Base-by-base conservation (phyloP, 108 stramenopile genomes). In the Conticribra weissflogii region DNA sequence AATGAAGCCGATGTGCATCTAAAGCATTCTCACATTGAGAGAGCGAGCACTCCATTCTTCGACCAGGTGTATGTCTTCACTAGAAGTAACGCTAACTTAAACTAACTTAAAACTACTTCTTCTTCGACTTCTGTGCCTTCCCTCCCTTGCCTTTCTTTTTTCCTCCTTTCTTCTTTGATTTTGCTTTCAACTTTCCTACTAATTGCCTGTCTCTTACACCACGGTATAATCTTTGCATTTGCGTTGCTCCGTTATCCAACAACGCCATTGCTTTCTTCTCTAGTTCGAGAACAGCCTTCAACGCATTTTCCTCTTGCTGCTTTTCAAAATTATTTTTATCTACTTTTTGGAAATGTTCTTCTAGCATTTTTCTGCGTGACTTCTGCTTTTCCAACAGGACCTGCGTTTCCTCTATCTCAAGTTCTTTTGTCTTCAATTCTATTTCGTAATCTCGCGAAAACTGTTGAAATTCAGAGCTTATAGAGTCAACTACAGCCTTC, bases 151-250 rank as follows among this genome's bases (percentile, higher is more conserved):
- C 54, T 31, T 66, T 73, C 23, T 41, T 49, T 31, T 59, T 61
- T 21, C 62, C 52, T 0, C 59, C 59, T 44, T 70, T 70, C 53
- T 76, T 76, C 31, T 59, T 67, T 5, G 22, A 2, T 45, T 71
- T 71, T 18, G 28, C 53, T 50, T 74, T 79, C 58, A 73, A 9
- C 16, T 72, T 74, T 0, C 19, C 59, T 1, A 68, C 59, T 1
- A 56, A 24, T 22, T 36, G 56, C n/a, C 77, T 51, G 21, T 66
- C 77, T 59, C 47, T 66, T 51, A 33, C 27, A 16, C 78, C 78
- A 9, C 78, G 66, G 27, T 27, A 79, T 3, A 73, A 50, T 36
- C 61, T 73, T 61, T 79, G 78, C 1, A 79, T 33, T 33, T 59
- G 51, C 22, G 28, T 30, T 15, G 78, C 78, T 15, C 72, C 72